Conservation (phyloP, 495 filamentous ascomycete genomes). For the Penicillium diatomitis region DNA sequence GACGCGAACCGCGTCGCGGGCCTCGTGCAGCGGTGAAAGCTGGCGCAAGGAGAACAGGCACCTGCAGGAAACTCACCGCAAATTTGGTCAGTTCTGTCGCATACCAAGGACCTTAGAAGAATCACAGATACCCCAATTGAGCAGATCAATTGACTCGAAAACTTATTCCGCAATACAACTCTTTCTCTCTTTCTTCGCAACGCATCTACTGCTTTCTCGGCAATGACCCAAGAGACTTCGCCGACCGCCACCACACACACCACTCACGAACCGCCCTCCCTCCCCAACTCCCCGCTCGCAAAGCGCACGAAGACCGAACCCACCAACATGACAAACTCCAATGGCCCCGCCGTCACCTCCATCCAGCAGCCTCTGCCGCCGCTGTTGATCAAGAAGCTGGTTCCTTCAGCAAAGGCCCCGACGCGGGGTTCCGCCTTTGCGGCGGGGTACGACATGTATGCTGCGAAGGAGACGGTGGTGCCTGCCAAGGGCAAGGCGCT, state of each 20-base stretch:
- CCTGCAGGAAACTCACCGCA: too few species aligned
- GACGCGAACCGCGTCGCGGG: too few species aligned
- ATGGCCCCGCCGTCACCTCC: conserved; percentile 25
- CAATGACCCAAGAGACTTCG: conserved; percentile 47
- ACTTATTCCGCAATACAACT: neutral
- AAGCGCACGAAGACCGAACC: conserved; percentile 49
- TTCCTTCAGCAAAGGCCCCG: conserved; percentile 59
- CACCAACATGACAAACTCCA: conserved; percentile 15
- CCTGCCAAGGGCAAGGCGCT: conserved; percentile 74
- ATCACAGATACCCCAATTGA: too few species aligned
- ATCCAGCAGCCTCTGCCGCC: conserved; percentile 42
- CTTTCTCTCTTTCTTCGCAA: neutral
- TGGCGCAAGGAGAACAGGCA: too few species aligned
- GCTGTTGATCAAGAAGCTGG: conserved; percentile 80
- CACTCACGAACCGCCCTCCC: conserved; percentile 43
- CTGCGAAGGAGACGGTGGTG: conserved; percentile 61
- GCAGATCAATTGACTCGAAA: neutral
- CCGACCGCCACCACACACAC: conserved; percentile 20
- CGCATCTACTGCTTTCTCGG: conserved; percentile 9
- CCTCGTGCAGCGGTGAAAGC: too few species aligned
- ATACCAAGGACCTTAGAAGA: too few species aligned
- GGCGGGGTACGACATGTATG: conserved; percentile 89
- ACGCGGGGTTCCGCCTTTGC: conserved; percentile 84
- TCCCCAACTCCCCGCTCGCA: conserved; percentile 53
- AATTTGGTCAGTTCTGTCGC: too few species aligned